phyloP scores from a whole-genome alignment of 495 filamentous ascomycete species.

The Trichoderma parareesei region DNA sequence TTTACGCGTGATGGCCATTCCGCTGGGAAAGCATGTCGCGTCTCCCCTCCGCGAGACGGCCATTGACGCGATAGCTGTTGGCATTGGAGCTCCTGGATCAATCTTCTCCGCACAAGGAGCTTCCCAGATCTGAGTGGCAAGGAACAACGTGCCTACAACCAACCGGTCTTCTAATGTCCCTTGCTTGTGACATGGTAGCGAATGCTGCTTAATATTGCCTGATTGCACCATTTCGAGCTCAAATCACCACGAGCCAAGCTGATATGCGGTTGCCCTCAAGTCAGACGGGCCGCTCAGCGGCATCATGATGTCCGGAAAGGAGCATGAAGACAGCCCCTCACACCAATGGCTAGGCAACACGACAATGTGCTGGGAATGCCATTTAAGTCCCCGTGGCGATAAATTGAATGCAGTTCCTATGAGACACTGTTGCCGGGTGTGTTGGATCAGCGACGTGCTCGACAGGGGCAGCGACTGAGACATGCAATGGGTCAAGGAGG shows the following conservation, averaged over 20 bases:
- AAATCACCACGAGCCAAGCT: neutral
- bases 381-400: neutral
- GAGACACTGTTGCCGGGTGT: neutral
- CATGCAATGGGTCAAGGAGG: neutral
- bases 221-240: neutral
- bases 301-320: neutral
- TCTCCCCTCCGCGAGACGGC: neutral
- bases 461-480: neutral
- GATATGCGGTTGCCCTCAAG: neutral
- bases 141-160: neutral
- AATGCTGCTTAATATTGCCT: too few species aligned
- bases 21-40: neutral
- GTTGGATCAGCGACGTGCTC: neutral
- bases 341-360: neutral
- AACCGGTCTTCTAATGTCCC: neutral
- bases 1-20: neutral
- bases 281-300: neutral
- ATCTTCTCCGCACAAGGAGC: neutral
- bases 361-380: neutral
- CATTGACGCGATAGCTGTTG: neutral
- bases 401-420: neutral
- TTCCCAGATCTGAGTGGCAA: neutral
- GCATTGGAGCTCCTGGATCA: neutral
- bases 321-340: neutral
- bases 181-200: neutral